These are phyloP conservation scores for Nannizzia gypsea DNA, from an alignment of 2,329 filamentous ascomycete genomes.

Conservation along the genomic window DNA sequence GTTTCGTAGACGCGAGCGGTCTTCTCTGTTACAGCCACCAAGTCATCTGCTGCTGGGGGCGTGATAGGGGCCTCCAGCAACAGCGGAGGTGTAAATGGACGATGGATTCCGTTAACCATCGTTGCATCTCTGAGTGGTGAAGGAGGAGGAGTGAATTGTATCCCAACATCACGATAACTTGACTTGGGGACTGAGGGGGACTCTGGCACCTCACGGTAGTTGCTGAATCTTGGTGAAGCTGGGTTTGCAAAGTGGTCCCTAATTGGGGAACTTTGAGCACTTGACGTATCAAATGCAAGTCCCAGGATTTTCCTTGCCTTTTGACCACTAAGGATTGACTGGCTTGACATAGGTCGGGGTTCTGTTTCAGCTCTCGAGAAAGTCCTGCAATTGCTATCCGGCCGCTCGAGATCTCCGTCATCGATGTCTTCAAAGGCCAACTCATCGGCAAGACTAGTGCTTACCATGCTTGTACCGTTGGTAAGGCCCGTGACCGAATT, in stretches of 20 bases:
- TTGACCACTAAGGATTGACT: slow-evolving; percentile 9
- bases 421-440: slow-evolving; percentile 63
- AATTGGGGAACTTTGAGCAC: slow-evolving; percentile 23
- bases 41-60: background rate
- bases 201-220: background rate
- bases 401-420: slow-evolving; percentile 52
- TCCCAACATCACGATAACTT: slow-evolving; percentile 60
- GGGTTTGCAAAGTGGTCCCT: background rate
- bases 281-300: slow-evolving; percentile 37
- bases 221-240: background rate
- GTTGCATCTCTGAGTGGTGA: slow-evolving; percentile 43
- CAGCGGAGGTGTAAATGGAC: slow-evolving; percentile 51
- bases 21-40: background rate
- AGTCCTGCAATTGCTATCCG: slow-evolving; percentile 16
- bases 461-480: slow-evolving; percentile 47
- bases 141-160: slow-evolving; percentile 72
- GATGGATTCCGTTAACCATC: slow-evolving; percentile 29
- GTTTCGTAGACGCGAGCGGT: slow-evolving; percentile 7
- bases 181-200: background rate
- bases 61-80: slow-evolving; percentile 46
- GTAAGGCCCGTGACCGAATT: slow-evolving; percentile 57
- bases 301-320: slow-evolving; percentile 37
- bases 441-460: slow-evolving; percentile 78
- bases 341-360: slow-evolving; percentile 32
- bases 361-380: slow-evolving; percentile 48